Evolutionary conservation across 2,329 filamentous ascomycete genomes (phyloP).

Genomic region (Phyllosticta capitalensis): DNA sequence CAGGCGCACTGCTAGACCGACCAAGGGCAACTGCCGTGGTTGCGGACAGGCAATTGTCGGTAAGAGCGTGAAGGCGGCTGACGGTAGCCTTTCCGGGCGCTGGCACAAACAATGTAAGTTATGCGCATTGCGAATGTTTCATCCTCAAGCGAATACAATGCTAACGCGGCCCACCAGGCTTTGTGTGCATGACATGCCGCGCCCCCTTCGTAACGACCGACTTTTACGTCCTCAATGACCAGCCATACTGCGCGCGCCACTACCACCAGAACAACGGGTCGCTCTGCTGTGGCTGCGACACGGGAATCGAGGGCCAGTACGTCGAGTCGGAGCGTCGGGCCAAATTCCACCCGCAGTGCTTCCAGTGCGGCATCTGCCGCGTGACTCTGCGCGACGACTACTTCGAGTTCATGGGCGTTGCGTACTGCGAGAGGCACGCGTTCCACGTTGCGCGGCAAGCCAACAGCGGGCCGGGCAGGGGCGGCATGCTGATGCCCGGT

Average conservation of each 20-base stretch:
- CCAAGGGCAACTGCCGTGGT: slow-evolving; percentile 70
- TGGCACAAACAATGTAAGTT: slow-evolving; percentile 76
- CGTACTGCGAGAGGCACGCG: slow-evolving; percentile 84
- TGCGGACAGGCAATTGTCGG: slow-evolving; percentile 71
- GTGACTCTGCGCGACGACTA: slow-evolving; percentile 72
- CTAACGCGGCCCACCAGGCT: slow-evolving; percentile 31
- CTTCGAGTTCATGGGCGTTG: slow-evolving; percentile 71
- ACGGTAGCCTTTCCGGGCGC: slow-evolving; percentile 80
- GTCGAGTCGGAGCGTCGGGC: slow-evolving; percentile 67
- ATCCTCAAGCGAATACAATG: background rate
- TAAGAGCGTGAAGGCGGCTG: slow-evolving; percentile 88
- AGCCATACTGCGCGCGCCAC: slow-evolving; percentile 82
- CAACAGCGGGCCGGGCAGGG: slow-evolving; percentile 17
- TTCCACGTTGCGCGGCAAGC: slow-evolving; percentile 43
- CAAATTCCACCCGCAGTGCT: slow-evolving; percentile 83
- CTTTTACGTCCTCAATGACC: slow-evolving; percentile 84
- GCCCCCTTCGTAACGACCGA: slow-evolving; percentile 76
- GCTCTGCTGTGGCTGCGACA: slow-evolving; percentile 67
- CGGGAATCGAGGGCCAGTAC: slow-evolving; percentile 89
- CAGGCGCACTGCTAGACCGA: slow-evolving; percentile 17
- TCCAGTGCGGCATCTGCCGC: slow-evolving; percentile 73
- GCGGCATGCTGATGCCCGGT: slow-evolving; percentile 27
- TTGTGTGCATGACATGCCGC: slow-evolving; percentile 78
- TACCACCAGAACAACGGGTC: slow-evolving; percentile 89
- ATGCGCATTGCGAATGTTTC: background rate